phyloP scores from a whole-genome alignment of 2,329 filamentous ascomycete genomes.

The Xylariaceae sp. region DNA sequence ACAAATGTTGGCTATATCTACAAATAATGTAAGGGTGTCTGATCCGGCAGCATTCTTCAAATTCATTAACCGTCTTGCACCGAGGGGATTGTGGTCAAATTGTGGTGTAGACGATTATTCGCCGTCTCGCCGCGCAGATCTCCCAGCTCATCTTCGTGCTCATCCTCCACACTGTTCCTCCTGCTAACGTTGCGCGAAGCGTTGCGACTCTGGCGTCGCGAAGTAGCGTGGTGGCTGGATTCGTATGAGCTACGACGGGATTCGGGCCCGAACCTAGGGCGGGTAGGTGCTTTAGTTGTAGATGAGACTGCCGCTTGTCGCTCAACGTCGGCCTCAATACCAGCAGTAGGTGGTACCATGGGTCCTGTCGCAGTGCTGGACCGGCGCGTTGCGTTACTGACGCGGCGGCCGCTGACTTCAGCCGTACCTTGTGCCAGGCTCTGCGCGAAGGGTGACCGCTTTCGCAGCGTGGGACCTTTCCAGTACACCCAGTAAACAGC shows the following conservation, averaged over 20 bases:
- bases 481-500: constrained; percentile 57
- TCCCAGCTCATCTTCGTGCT: constrained; percentile 8
- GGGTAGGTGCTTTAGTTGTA: neutral
- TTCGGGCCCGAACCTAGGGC: constrained; percentile 15
- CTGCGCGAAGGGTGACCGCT: constrained; percentile 56
- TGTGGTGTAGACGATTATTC: constrained; percentile 18
- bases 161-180: constrained; percentile 22
- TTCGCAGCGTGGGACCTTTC: constrained; percentile 53
- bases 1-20: no score
- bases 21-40: no score
- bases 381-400: constrained; percentile 13
- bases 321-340: neutral
- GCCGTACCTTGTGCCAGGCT: constrained; percentile 46
- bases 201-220: constrained; percentile 25
- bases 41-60: no score
- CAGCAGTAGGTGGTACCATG: constrained; percentile 4
- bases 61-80: neutral
- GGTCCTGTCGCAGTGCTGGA: constrained; percentile 11
- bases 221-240: constrained; percentile 25
- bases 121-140: constrained; percentile 11
- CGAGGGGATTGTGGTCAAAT: constrained; percentile 22
- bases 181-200: constrained; percentile 20
- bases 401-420: constrained; percentile 18
- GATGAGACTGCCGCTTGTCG: constrained; percentile 5
- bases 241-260: constrained; percentile 28